phyloP scores from a whole-genome alignment of 2,329 filamentous ascomycete genomes.

The Fusarium denticulatum region DNA sequence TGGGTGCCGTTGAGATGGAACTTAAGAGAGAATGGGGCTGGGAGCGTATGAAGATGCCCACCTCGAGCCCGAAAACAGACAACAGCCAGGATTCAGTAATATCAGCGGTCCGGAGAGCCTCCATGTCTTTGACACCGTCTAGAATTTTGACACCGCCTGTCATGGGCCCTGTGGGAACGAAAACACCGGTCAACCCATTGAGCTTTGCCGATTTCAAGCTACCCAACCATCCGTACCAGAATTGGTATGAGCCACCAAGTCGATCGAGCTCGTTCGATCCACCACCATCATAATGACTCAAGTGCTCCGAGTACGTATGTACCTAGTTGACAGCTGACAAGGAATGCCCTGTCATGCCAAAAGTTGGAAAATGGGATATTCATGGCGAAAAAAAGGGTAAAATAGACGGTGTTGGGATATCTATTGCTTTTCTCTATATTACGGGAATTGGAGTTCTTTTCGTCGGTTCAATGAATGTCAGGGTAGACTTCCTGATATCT shows the following conservation, averaged over 20 bases:
- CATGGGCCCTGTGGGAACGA: conserved; percentile 42
- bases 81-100: conserved; percentile 13
- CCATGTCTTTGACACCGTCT: conserved; percentile 21
- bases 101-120: conserved; percentile 2
- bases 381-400: background rate
- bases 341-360: background rate
- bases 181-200: conserved; percentile 71
- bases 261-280: conserved; percentile 41
- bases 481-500: background rate
- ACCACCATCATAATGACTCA: conserved; percentile 8
- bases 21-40: conserved; percentile 84
- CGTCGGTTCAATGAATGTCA: background rate
- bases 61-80: conserved; percentile 8
- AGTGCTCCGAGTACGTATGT: background rate
- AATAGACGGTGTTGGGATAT: conserved; percentile 27
- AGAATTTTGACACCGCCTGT: conserved; percentile 42
- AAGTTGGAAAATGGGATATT: background rate
- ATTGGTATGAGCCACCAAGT: conserved; percentile 80
- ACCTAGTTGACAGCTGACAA: conserved; percentile 2
- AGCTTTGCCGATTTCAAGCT: conserved; percentile 79
- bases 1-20: conserved; percentile 76
- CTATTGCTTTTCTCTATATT: conserved; percentile 32
- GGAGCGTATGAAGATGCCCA: conserved; percentile 45
- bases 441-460: background rate
- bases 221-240: conserved; percentile 83